Base-by-base conservation (phyloP, 2,329 filamentous ascomycete genomes). In the Neoascochyta sp. region DNA sequence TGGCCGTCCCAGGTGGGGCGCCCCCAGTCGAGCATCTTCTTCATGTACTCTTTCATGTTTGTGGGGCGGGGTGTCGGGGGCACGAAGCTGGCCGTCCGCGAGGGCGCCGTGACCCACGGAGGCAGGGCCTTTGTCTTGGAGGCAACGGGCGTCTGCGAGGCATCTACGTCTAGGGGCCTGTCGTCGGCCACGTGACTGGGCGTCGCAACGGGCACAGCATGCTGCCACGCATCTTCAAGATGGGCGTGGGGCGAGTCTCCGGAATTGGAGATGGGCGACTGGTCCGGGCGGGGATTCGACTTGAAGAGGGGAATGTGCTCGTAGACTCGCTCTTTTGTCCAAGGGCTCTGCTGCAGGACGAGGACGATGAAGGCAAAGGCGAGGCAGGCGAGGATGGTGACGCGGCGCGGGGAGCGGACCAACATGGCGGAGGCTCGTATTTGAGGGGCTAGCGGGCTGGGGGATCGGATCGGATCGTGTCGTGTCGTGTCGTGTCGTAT, bases 1-100 rank as follows among this genome's bases (percentile, higher is more conserved):
- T 71, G 68, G 8, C 51, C 58, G 23, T 52, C 37, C 45, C 54
- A 59, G 25, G 32, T 54, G 15, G 59, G 61, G 15, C 65, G 57
- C 22, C 49, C 50, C 67, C 67, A 70, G 5, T 64, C 49, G 12
- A 68, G 52, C 49, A 69, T 62, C 24, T 61, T 57, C 38, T 63
- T 50, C 43, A 70, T 57, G 29, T 66, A 64, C 36, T 52, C 51
- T 33, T 54, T 57, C 36, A 54, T 38, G 30, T 59, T 44, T 13
- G 45, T 35, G 4, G 51, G 50, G 16, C 29, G 34, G 5, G 43
- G 32, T 10, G 41, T 39, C 7, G 46, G 25, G 11, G 47, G 37
- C 10, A 48, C 43, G 10, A 49, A 36, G 5, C 30, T 25, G 13
- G 19, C 45, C 9, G 39, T 41, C 11, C 43, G 45, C 21, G 39